Evolutionary conservation across 2,329 filamentous ascomycete genomes (phyloP).

Genomic region (Aureobasidium lini): DNA sequence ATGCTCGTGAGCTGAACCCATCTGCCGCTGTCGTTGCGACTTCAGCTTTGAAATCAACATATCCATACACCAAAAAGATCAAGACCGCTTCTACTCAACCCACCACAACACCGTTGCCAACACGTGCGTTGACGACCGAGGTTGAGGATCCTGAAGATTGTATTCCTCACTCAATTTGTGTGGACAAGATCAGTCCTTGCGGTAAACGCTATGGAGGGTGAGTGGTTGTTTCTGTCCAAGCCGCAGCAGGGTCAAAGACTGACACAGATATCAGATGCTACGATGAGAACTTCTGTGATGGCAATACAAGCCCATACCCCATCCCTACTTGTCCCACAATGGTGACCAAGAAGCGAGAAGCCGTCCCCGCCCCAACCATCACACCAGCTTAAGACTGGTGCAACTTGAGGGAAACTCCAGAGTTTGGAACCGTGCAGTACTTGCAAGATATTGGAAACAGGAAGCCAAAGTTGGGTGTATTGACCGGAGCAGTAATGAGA

Average conservation of each 20-base stretch:
- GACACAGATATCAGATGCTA: conserved; percentile 1
- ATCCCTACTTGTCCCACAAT: conserved; percentile 7
- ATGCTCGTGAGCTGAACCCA: not conserved
- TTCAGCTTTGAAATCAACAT: not conserved
- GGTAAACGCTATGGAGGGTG: conserved; percentile 6
- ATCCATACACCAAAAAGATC: not conserved
- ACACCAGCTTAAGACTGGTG: not conserved
- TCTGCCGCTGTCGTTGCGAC: not conserved
- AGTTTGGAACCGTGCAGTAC: not conserved
- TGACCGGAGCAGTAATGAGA: not conserved
- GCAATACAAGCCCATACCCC: conserved; percentile 5
- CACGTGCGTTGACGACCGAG: not conserved
- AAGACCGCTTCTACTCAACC: not conserved
- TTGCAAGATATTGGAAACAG: not conserved
- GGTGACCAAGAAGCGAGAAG: not conserved
- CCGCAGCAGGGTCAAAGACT: not conserved
- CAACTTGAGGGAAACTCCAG: not conserved
- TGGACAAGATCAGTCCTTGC: not conserved
- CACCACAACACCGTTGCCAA: not conserved
- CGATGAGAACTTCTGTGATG: conserved; percentile 9
- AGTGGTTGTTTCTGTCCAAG: not conserved
- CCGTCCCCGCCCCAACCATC: not conserved
- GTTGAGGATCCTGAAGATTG: not conserved
- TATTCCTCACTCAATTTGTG: conserved; percentile 2
- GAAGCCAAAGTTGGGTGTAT: not conserved